A percentile compares a stretch with the other conserved stretches of the same genome.
Conservation (phyloP, 2,329 filamentous ascomycete species). For the Juglanconis sp. region DNA sequence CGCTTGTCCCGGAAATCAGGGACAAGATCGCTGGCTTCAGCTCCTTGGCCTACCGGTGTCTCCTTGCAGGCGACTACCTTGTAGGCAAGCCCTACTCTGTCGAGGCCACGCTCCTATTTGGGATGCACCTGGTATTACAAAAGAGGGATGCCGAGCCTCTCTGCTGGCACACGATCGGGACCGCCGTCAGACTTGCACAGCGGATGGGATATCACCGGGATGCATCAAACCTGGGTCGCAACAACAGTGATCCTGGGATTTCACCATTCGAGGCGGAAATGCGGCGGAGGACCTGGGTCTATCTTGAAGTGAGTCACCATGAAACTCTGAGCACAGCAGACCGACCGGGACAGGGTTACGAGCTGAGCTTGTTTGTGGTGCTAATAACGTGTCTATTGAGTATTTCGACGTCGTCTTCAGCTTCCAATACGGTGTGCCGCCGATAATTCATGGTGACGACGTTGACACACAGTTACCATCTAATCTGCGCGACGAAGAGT, state of each 20-base stretch:
- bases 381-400: conserved; percentile 1
- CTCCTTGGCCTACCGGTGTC: conserved; percentile 41
- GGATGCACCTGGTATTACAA: conserved; percentile 40
- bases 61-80: conserved; percentile 46
- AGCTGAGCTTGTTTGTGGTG: too few relatives aligned
- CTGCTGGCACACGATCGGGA: conserved; percentile 44
- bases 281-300: conserved; percentile 49
- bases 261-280: conserved; percentile 50
- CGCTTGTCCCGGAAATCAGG: conserved; percentile 24
- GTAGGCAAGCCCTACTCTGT: conserved; percentile 42
- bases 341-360: not conserved
- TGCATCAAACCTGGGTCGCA: conserved; percentile 35
- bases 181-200: conserved; percentile 47
- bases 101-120: conserved; percentile 46
- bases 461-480: conserved; percentile 43
- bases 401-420: conserved; percentile 14
- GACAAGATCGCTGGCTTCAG: conserved; percentile 27
- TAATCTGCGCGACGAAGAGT: conserved; percentile 48
- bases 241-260: conserved; percentile 24
- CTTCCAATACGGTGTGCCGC: conserved; percentile 31
- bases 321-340: not conserved
- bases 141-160: conserved; percentile 40
- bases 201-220: conserved; percentile 51
- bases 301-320: conserved; percentile 1
- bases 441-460: conserved; percentile 43